A percentile compares a stretch with the other conserved stretches of the same genome.
These are phyloP conservation scores for Corymbia maculata DNA, from an alignment of 345 rosid species.

Conservation along the genomic window DNA sequence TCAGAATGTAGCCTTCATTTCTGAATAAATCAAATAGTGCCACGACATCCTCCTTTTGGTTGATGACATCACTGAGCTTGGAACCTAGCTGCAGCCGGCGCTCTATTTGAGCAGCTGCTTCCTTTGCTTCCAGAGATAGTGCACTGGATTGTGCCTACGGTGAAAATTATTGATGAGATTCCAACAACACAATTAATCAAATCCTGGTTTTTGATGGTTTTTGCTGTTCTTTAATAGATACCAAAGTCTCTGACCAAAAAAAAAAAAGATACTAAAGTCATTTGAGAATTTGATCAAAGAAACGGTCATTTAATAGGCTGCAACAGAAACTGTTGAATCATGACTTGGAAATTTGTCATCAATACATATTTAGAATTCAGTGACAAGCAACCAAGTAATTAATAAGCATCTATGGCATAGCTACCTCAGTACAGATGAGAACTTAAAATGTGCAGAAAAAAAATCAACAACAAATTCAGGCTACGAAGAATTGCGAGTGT, in stretches of 20 bases:
- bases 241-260: not conserved
- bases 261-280: not conserved
- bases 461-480: not conserved
- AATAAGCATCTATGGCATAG: not conserved
- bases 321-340: not conserved
- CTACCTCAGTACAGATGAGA: not conserved
- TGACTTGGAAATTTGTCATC: not conserved
- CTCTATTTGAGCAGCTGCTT: constrained; percentile 76
- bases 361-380: not conserved
- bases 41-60: constrained; percentile 61
- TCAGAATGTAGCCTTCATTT: constrained; percentile 76
- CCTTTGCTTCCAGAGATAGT: constrained; percentile 60
- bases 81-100: constrained; percentile 64
- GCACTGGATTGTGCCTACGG: constrained; percentile 26
- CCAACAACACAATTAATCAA: not conserved
- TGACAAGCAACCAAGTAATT: not conserved
- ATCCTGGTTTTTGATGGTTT: not conserved
- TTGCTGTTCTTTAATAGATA: not conserved
- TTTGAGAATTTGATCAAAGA: not conserved
- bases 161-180: not conserved
- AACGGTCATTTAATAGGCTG: not conserved
- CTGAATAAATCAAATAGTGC: constrained; percentile 59
- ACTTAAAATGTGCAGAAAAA: not conserved
- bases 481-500: not conserved
- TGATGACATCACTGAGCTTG: constrained; percentile 68